These are phyloP conservation scores for thale cress (Arabidopsis thaliana) DNA, from an alignment of 345 rosid species.

Conservation along the genomic window DNA sequence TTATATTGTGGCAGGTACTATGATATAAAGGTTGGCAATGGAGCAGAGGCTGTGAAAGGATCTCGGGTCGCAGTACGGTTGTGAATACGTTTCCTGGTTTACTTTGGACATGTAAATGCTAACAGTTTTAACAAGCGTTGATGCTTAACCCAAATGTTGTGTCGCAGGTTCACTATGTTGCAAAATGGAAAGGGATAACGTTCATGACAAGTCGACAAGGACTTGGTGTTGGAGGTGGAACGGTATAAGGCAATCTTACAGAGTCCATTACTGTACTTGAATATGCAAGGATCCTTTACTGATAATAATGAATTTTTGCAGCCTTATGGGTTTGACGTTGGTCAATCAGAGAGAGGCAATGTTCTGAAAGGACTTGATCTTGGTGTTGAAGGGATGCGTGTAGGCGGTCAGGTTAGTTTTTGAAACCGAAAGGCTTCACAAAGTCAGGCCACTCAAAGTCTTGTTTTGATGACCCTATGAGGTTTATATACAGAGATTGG, in stretches of 20 bases:
- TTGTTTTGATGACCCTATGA: neutral
- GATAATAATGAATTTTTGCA: constrained; percentile 44
- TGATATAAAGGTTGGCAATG: constrained; percentile 87
- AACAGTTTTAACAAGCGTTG: neutral
- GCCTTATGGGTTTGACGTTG: constrained; percentile 97
- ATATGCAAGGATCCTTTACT: neutral
- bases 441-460: constrained; percentile 10
- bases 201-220: constrained; percentile 99
- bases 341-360: constrained; percentile 84
- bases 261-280: neutral
- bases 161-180: constrained; percentile 90
- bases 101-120: neutral
- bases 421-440: neutral
- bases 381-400: constrained; percentile 93
- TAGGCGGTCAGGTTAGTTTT: constrained; percentile 87
- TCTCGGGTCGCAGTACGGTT: constrained; percentile 99
- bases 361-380: constrained; percentile 95
- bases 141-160: constrained; percentile 29
- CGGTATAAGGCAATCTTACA: constrained; percentile 46
- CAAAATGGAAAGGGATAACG: constrained; percentile 93
- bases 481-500: constrained; percentile 58
- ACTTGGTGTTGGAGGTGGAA: constrained; percentile 95
- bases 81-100: constrained; percentile 50
- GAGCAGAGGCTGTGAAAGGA: constrained; percentile 81
- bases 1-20: constrained; percentile 66